Percentiles rank a stretch among this genome's conserved stretches.
Evolutionary conservation across 345 rosid species (phyloP).

Genomic region (Lepidium africanum): DNA sequence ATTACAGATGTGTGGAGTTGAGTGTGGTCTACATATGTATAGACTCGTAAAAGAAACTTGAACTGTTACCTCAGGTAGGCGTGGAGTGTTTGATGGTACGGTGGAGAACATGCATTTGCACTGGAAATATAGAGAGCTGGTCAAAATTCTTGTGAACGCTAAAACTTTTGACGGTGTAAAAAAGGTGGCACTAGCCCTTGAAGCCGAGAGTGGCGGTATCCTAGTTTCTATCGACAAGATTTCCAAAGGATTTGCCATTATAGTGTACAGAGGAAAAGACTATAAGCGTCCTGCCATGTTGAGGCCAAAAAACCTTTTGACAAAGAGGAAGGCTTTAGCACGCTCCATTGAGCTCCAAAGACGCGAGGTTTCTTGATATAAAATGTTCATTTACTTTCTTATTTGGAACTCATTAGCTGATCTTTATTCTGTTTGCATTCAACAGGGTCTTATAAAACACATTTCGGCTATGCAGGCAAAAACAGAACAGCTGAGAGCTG

Average conservation of each 20-base stretch:
- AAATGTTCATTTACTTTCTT: neutral
- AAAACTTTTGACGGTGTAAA: slow-evolving; percentile 71
- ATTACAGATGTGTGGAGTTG: neutral
- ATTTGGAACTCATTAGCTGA: slow-evolving; percentile 8
- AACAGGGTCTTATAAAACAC: slow-evolving; percentile 78
- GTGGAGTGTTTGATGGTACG: slow-evolving; percentile 94
- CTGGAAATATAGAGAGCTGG: slow-evolving; percentile 88
- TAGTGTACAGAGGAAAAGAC: slow-evolving; percentile 78
- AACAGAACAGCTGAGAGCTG: slow-evolving; percentile 61
- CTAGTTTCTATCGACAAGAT: slow-evolving; percentile 83
- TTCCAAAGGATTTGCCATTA: slow-evolving; percentile 82
- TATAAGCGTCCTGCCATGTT: slow-evolving; percentile 73
- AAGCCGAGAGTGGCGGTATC: slow-evolving; percentile 91
- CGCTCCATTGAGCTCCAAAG: slow-evolving; percentile 95
- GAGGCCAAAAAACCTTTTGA: slow-evolving; percentile 84
- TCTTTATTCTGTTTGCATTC: slow-evolving; percentile 21
- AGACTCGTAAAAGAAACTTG: slow-evolving; percentile 10
- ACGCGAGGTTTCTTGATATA: slow-evolving; percentile 46
- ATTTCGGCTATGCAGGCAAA: slow-evolving; percentile 40
- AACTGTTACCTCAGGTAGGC: slow-evolving; percentile 53
- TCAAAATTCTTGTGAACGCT: slow-evolving; percentile 71
- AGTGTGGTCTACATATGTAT: neutral
- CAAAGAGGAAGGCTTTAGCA: slow-evolving; percentile 95
- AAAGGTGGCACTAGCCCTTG: slow-evolving; percentile 82
- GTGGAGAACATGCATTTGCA: slow-evolving; percentile 99